Conservation (phyloP, 768 basidiomycete species). For the Asterophora lycoperdoides region DNA sequence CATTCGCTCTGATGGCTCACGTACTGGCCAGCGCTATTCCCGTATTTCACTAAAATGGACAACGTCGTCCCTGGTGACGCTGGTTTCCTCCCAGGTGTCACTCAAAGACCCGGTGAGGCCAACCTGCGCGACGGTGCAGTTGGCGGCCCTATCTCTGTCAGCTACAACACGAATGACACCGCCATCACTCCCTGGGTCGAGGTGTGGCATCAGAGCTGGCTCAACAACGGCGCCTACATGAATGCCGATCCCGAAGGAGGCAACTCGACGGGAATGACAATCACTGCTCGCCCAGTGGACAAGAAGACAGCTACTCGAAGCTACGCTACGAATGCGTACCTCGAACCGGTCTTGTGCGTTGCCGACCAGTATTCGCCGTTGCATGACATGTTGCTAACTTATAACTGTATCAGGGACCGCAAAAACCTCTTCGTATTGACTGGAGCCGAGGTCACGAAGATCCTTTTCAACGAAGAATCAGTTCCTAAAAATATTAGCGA, state of each 20-base stretch:
- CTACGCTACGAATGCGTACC: constrained; percentile 16
- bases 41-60: constrained; percentile 19
- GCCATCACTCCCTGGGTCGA: constrained; percentile 10
- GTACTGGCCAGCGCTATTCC: constrained; percentile 4
- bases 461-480: constrained; percentile 6
- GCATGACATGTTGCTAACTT: not conserved
- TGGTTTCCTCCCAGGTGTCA: constrained; percentile 8
- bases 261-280: constrained; percentile 9
- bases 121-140: constrained; percentile 11
- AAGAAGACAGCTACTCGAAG: constrained; percentile 13
- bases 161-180: constrained; percentile 12
- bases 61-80: constrained; percentile 8
- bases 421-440: constrained; percentile 31
- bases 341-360: constrained; percentile 11
- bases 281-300: constrained; percentile 15
- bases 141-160: constrained; percentile 13
- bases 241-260: constrained; percentile 13
- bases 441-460: constrained; percentile 26
- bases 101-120: constrained; percentile 6
- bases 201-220: constrained; percentile 12
- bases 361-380: not conserved
- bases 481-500: not conserved
- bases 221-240: constrained; percentile 12
- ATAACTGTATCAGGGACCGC: constrained; percentile 10
- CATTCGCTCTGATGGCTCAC: not conserved